These are phyloP conservation scores for Mycocalia duriaeana DNA, from an alignment of 1,284 basidiomycete genomes.

Conservation along the genomic window DNA sequence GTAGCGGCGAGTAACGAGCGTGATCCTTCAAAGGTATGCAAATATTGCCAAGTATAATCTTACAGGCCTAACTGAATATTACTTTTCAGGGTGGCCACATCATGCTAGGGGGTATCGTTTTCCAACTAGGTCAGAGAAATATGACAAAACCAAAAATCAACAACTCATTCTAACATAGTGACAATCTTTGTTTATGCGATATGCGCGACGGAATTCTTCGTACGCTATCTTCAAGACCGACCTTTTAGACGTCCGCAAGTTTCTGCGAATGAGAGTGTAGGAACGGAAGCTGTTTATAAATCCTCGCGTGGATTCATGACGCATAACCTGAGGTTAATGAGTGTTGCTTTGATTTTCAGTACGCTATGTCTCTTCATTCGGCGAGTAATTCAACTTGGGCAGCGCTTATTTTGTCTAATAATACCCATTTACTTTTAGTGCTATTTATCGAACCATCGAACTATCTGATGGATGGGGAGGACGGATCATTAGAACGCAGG, in stretches of 20 bases:
- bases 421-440: not conserved
- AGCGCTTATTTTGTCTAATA: too few relatives aligned
- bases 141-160: not conserved
- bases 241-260: too few relatives aligned
- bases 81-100: conserved; percentile 31
- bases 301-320: conserved; percentile 7
- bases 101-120: conserved; percentile 42
- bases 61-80: too few relatives aligned
- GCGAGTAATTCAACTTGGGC: conserved; percentile 19
- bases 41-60: too few relatives aligned
- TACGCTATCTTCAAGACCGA: conserved; percentile 25
- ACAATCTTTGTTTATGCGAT: conserved; percentile 29
- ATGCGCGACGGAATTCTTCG: conserved; percentile 31
- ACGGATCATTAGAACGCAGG: conserved; percentile 1
- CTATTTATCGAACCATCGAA: conserved; percentile 4
- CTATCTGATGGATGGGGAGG: conserved; percentile 6
- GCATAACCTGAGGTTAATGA: conserved; percentile 20
- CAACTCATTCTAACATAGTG: conserved; percentile 14
- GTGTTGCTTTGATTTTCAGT: conserved; percentile 24
- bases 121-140: conserved; percentile 26
- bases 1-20: not conserved
- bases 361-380: conserved; percentile 32
- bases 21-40: not conserved
- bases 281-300: too few relatives aligned
- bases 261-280: too few relatives aligned